Evolutionary conservation across 2,329 filamentous ascomycete genomes (phyloP).

Genomic region (Cladosporium sp.): DNA sequence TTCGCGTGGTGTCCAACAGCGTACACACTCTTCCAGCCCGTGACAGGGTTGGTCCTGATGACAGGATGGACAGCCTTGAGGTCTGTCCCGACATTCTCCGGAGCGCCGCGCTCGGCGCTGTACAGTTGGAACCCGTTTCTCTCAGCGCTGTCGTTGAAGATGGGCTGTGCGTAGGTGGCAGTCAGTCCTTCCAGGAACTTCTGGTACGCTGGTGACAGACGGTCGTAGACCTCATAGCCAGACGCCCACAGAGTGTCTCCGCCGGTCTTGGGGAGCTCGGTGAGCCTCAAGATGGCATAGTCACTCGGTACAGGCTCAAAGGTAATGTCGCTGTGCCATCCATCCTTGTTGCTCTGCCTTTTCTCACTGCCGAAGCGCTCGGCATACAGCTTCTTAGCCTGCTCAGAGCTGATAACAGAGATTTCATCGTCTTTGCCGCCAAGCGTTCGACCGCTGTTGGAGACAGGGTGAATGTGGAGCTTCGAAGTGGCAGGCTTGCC

Average conservation of each 20-base stretch:
- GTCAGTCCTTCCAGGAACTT: slow-evolving; percentile 62
- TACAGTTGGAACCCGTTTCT: slow-evolving; percentile 21
- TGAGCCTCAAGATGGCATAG: slow-evolving; percentile 63
- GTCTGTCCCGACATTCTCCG: slow-evolving; percentile 28
- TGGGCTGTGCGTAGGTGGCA: slow-evolving; percentile 50
- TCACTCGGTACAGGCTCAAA: slow-evolving; percentile 67
- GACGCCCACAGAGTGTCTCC: slow-evolving; percentile 66
- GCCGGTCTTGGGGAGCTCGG: slow-evolving; percentile 58
- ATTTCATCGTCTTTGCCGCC: slow-evolving; percentile 60
- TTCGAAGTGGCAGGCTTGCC: slow-evolving; percentile 61
- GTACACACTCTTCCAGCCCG: slow-evolving; percentile 63
- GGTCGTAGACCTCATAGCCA: slow-evolving; percentile 68
- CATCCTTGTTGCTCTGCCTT: slow-evolving; percentile 44
- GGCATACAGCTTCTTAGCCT: slow-evolving; percentile 54
- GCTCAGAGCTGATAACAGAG: slow-evolving; percentile 63
- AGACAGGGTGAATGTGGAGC: slow-evolving; percentile 63
- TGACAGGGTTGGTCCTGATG: slow-evolving; percentile 62
- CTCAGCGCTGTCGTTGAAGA: slow-evolving; percentile 30
- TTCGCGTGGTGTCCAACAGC: slow-evolving; percentile 61
- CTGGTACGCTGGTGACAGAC: slow-evolving; percentile 59
- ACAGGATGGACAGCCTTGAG: slow-evolving; percentile 48
- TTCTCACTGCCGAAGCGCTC: slow-evolving; percentile 40
- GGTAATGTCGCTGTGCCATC: slow-evolving; percentile 63
- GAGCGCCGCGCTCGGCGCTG: slow-evolving; percentile 15
- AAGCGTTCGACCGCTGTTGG: slow-evolving; percentile 57